Percentiles rank a stretch among this genome's conserved stretches.
Evolutionary conservation across 2,329 filamentous ascomycete species (phyloP).

Genomic region (Clonostachys byssicola): DNA sequence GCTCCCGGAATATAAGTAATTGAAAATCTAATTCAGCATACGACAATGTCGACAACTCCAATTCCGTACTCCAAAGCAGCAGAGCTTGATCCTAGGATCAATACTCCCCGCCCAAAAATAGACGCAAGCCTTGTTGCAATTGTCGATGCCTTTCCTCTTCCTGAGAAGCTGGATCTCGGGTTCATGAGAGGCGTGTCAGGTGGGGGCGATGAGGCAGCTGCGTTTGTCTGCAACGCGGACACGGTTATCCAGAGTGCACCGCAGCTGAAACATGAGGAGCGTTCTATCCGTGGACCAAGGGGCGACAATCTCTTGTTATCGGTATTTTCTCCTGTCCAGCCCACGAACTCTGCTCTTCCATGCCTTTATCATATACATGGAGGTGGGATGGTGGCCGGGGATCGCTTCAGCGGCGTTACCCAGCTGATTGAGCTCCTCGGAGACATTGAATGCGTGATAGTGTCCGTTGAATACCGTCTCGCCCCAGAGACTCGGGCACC

Average conservation of each 20-base stretch:
- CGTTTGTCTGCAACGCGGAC: conserved; percentile 6
- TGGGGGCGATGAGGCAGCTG: not conserved
- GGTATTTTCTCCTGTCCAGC: conserved; percentile 7
- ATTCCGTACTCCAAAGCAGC: conserved; percentile 11
- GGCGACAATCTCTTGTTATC: conserved; percentile 5
- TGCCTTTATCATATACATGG: conserved; percentile 11
- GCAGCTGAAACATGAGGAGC: conserved; percentile 7
- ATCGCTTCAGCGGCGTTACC: conserved; percentile 11
- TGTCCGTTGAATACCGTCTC: conserved; percentile 15
- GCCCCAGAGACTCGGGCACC: conserved; percentile 13
- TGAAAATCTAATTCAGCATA: too few relatives aligned
- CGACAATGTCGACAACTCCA: not conserved
- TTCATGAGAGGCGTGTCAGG: conserved; percentile 6
- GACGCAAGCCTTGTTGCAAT: conserved; percentile 9
- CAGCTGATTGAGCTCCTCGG: conserved; percentile 9
- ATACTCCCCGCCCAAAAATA: conserved; percentile 7
- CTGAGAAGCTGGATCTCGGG: conserved; percentile 9
- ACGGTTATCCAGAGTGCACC: conserved; percentile 4
- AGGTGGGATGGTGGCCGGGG: conserved; percentile 12
- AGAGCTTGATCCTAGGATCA: conserved; percentile 10
- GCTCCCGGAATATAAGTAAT: too few relatives aligned
- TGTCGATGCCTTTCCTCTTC: conserved; percentile 8
- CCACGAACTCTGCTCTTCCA: conserved; percentile 5
- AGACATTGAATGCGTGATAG: conserved; percentile 10
- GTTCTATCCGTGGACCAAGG: conserved; percentile 3